A percentile compares a stretch with the other conserved stretches of the same genome.
phyloP scores from a whole-genome alignment of 495 filamentous ascomycete species.

The Penicillium malachiteum region DNA sequence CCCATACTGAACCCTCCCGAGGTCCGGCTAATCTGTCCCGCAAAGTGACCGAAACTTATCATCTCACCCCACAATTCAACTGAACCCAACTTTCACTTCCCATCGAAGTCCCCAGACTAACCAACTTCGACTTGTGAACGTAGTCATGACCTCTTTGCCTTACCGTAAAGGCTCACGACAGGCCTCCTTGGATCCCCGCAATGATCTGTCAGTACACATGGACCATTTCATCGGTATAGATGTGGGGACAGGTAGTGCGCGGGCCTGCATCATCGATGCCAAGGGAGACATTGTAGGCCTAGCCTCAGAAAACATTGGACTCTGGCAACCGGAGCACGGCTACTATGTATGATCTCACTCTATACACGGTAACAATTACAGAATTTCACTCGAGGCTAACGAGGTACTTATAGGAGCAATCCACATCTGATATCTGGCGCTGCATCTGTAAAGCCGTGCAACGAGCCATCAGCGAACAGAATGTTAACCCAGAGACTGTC shows the following conservation, averaged over 20 bases:
- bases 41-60: too few relatives aligned
- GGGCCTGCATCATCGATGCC: slow-evolving; percentile 89
- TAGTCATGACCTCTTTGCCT: slow-evolving; percentile 30
- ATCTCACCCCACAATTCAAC: too few relatives aligned
- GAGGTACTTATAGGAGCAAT: slow-evolving; percentile 81
- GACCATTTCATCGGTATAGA: slow-evolving; percentile 89
- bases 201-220: slow-evolving; percentile 52
- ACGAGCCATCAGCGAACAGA: slow-evolving; percentile 72
- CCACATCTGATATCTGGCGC: slow-evolving; percentile 92
- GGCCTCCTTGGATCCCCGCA: slow-evolving; percentile 54
- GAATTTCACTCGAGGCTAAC: slow-evolving; percentile 14
- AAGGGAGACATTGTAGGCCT: slow-evolving; percentile 91
- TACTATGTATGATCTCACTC: slow-evolving; percentile 67
- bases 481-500: slow-evolving; percentile 68
- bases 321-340: slow-evolving; percentile 88
- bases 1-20: too few relatives aligned
- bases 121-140: neutral
- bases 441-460: slow-evolving; percentile 83
- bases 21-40: too few relatives aligned
- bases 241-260: slow-evolving; percentile 91
- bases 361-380: neutral
- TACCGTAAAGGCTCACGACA: slow-evolving; percentile 43
- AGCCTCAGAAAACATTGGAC: slow-evolving; percentile 84
- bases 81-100: neutral
- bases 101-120: neutral